Base-by-base conservation (phyloP, 1,284 basidiomycete genomes). In the Grifola frondosa region DNA sequence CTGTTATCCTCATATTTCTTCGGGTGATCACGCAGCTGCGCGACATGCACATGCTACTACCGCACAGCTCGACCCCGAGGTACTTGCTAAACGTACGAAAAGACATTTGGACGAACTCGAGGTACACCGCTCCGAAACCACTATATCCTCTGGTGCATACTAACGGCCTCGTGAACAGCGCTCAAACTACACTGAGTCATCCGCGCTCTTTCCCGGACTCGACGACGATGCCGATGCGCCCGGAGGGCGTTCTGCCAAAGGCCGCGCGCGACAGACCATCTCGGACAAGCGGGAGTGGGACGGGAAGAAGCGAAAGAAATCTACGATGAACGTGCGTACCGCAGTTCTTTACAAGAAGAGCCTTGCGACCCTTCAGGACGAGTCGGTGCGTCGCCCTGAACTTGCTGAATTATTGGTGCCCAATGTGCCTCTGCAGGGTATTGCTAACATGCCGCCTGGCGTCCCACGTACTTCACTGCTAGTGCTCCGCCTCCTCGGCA, bases 21-120 rank as follows among this genome's bases (percentile, higher is more conserved):
- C n/a, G n/a, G n/a, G n/a, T n/a, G n/a, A n/a, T n/a, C n/a, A n/a
- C n/a, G n/a, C 63, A 66, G 66, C 73, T n/a, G 40, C 49, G 5
- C 64, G 73, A 24, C 74, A 77, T 52, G 67, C 66, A 7, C 65
- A 67, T 38, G 50, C 56, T 24, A 43, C 59, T n/a, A 50, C 58
- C 17, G 42, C 49, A 9, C 52, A 54, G 7, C 48, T 84, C 19
- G 71, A 81, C 13, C 70, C 78, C 2, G 85, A 88, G 44, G 64
- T 85, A 30, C 72, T 91, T 42, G 78, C 81, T 9, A 88, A 85
- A 59, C 78, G 89, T 46, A 85, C 78, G 15, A 83, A 78, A 64
- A 69, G 81, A 35, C 87, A 85, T 61, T 75, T 91, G 13, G 86
- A 88, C 50, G 89, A 91, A 59, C 81, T 91, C 35, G 88, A 91